Evolutionary conservation across 2,329 filamentous ascomycete genomes (phyloP).

Genomic region (Epichloe sp.): DNA sequence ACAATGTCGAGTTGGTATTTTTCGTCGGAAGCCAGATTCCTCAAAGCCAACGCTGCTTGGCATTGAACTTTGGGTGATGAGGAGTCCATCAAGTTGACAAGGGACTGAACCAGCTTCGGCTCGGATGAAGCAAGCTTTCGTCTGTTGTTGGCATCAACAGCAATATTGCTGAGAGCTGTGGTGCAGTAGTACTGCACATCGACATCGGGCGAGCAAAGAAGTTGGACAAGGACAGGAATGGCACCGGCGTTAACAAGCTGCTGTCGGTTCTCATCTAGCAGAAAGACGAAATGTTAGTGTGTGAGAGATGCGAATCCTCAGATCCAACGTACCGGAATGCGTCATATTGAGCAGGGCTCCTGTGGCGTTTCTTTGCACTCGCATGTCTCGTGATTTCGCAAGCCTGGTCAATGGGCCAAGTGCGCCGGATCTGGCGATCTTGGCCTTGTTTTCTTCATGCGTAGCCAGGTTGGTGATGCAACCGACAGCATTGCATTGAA

Average conservation of each 20-base stretch:
- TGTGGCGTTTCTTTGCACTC: conserved; percentile 93
- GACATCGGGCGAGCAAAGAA: conserved; percentile 83
- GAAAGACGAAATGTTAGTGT: background rate
- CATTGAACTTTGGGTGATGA: conserved; percentile 96
- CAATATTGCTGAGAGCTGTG: conserved; percentile 95
- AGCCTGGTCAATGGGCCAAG: conserved; percentile 80
- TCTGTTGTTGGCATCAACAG: conserved; percentile 82
- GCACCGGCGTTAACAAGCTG: conserved; percentile 94
- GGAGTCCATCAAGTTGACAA: conserved; percentile 95
- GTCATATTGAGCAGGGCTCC: conserved; percentile 98
- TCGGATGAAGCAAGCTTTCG: conserved; percentile 86
- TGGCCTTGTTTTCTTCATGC: conserved; percentile 98
- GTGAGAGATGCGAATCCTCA: background rate
- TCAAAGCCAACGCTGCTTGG: conserved; percentile 83
- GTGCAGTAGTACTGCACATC: conserved; percentile 99
- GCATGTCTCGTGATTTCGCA: conserved; percentile 96
- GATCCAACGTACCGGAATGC: conserved; percentile 62
- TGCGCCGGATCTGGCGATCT: conserved; percentile 90
- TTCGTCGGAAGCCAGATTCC: conserved; percentile 93
- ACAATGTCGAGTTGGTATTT: conserved; percentile 99
- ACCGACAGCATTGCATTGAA: conserved; percentile 96
- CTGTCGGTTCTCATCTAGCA: conserved; percentile 84
- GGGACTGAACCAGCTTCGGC: conserved; percentile 77
- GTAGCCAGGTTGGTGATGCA: conserved; percentile 98
- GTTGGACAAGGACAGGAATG: conserved; percentile 92